Conservation (phyloP, 257 asterid genomes). For the Lantana camara region DNA sequence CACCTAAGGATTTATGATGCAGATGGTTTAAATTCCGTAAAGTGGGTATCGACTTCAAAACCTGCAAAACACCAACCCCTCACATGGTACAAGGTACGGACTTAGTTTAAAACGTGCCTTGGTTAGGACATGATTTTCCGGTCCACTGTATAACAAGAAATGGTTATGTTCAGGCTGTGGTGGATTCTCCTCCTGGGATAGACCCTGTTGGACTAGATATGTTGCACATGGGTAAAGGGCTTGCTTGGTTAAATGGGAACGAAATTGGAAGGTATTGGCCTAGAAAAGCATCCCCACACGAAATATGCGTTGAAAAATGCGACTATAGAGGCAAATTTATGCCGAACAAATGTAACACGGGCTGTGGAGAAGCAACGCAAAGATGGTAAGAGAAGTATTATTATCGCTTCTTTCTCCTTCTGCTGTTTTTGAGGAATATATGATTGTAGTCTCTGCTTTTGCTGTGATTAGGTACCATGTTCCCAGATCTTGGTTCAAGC, state of each 20-base stretch:
- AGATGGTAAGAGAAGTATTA: constrained; percentile 91
- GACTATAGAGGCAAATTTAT: constrained; percentile 83
- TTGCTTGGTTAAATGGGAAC: constrained; percentile 92
- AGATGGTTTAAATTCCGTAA: constrained; percentile 44
- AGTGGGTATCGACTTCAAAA: constrained; percentile 62
- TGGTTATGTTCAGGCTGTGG: constrained; percentile 52
- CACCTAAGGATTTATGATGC: constrained; percentile 52
- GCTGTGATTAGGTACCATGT: constrained; percentile 71
- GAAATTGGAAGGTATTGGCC: constrained; percentile 96
- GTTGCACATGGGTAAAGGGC: constrained; percentile 92
- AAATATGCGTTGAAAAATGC: constrained; percentile 65
- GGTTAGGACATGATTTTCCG: neutral
- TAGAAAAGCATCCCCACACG: constrained; percentile 64
- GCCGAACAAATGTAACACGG: constrained; percentile 84
- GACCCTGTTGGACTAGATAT: constrained; percentile 89
- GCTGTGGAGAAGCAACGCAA: constrained; percentile 88
- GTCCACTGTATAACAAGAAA: constrained; percentile 7
- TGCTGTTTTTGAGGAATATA: constrained; percentile 4
- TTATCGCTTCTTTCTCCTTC: too few relatives aligned
- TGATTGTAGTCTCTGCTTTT: constrained; percentile 2
- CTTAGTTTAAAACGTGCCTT: neutral
- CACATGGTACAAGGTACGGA: constrained; percentile 90
- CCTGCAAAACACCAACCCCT: constrained; percentile 86
- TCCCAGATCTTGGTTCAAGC: constrained; percentile 96
- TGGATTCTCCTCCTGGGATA: constrained; percentile 77